Evolutionary conservation across 306 rosid genomes (phyloP), one percentile per base, ranked within the genome.

Genomic region (Castanea mollissima): DNA sequence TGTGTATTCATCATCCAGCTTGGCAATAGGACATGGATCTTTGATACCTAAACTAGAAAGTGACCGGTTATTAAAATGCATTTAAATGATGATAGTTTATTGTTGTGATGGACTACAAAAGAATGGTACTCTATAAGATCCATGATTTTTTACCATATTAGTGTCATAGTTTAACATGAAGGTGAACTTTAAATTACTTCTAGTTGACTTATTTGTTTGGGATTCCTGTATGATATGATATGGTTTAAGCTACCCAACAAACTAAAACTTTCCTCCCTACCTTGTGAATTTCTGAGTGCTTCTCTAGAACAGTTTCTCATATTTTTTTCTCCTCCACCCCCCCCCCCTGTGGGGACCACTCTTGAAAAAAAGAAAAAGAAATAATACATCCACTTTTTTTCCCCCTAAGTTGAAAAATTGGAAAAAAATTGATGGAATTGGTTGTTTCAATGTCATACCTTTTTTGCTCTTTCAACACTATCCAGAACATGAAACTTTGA

Each of bases 131-230:
- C 74, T 41, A 41, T 54, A 51, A 78, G 68, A 32, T 67, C 73
- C 21, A 55, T 76, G 34, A 41, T 70, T 46, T 31, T 15, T 44
- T 23, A 69, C 23, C 19, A 69, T 69, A 67, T 60, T 55, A 79
- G 60, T 76, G 65, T 69, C 76, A 58, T 44, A 63, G 83, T 25
- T 64, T 58, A 70, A 55, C 52, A 69, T 78, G 80, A 75, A 57
- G 64, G 74, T 23, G 10, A 35, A 27, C 5, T 32, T 71, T 29
- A 29, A 18, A 60, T 63, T 57, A 35, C 54, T 59, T 78, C n/a
- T 12, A 71, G 23, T 29, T 41, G 51, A 65, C 16, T 13, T 34
- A 18, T 65, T 78, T 80, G 18, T 70, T 35, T 46, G 2, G 52
- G 23, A 69, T 64, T 80, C 46, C 38, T 65, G 21, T 19, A 71